A percentile compares a stretch with the other conserved stretches of the same genome.
These are phyloP conservation scores for Ogataea hybrid DNA, from an alignment of 1,139 yeast genomes.

Conservation along the genomic window DNA sequence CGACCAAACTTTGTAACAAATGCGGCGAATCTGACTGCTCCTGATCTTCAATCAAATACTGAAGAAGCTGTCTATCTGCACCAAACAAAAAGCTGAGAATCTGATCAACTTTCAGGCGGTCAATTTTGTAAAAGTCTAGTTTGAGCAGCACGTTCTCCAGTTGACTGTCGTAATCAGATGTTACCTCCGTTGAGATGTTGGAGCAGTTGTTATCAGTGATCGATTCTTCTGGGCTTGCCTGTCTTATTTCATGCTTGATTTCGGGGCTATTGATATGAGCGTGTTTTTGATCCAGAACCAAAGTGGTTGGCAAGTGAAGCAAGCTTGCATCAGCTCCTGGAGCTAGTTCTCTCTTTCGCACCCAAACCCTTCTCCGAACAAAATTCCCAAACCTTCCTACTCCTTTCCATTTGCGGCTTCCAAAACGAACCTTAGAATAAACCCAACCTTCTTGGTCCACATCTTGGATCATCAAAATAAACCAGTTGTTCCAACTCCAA, in stretches of 20 bases:
- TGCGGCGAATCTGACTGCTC: slow-evolving; percentile 1
- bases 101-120: slow-evolving; percentile 21
- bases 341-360: slow-evolving; percentile 39
- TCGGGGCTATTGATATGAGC: too few species aligned
- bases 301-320: slow-evolving; percentile 5
- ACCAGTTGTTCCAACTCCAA: slow-evolving; percentile 76
- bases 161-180: background rate
- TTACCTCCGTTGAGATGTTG: background rate
- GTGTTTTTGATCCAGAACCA: slow-evolving; percentile 3
- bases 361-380: slow-evolving; percentile 63
- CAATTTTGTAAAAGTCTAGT: slow-evolving; percentile 16
- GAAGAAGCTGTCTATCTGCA: slow-evolving; percentile 5
- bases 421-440: slow-evolving; percentile 51
- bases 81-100: slow-evolving; percentile 16
- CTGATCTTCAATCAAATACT: slow-evolving; percentile 4
- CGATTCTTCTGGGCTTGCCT: too few species aligned
- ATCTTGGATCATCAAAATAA: slow-evolving; percentile 66
- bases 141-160: slow-evolving; percentile 1
- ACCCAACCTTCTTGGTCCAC: slow-evolving; percentile 82
- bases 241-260: too few species aligned
- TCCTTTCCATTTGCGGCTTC: slow-evolving; percentile 57
- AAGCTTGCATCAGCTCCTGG: background rate
- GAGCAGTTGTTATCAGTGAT: too few species aligned
- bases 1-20: slow-evolving; percentile 16
- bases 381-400: slow-evolving; percentile 51